Conservation (phyloP, 805 yeast species). For the Candida sakaeoensis region DNA sequence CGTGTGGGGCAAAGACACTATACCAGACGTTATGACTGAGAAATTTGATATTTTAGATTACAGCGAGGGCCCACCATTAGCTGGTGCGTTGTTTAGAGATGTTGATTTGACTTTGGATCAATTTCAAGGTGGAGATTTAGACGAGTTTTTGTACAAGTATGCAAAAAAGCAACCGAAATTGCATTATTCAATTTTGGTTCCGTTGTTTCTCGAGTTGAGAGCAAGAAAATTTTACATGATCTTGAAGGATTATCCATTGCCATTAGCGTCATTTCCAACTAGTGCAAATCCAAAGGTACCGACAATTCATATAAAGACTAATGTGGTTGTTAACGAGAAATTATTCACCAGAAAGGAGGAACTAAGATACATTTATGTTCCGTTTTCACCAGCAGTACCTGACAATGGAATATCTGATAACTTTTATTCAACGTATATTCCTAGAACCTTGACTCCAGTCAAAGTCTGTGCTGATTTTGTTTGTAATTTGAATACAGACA, state of each 20-base stretch:
- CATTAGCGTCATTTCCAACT: slow-evolving; percentile 49
- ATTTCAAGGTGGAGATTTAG: slow-evolving; percentile 30
- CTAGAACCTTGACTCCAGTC: slow-evolving; percentile 62
- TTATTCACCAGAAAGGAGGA: slow-evolving; percentile 41
- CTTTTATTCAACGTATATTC: slow-evolving; percentile 54
- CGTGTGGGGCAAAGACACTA: slow-evolving; percentile 34
- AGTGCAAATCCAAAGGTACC: slow-evolving; percentile 21
- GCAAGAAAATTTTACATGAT: slow-evolving; percentile 42
- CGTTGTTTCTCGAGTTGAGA: slow-evolving; percentile 43
- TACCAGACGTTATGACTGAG: slow-evolving; percentile 25
- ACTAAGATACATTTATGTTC: slow-evolving; percentile 49
- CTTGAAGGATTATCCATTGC: slow-evolving; percentile 55
- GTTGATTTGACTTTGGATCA: slow-evolving; percentile 27
- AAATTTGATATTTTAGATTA: slow-evolving; percentile 35
- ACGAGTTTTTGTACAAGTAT: slow-evolving; percentile 30
- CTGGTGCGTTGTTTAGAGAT: slow-evolving; percentile 27
- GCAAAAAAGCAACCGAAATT: slow-evolving; percentile 52
- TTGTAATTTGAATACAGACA: slow-evolving; percentile 41
- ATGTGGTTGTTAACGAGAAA: slow-evolving; percentile 57
- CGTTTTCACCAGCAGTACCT: slow-evolving; percentile 52
- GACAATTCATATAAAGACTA: slow-evolving; percentile 34
- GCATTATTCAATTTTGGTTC: slow-evolving; percentile 52
- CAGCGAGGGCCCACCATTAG: slow-evolving; percentile 29
- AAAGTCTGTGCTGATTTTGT: slow-evolving; percentile 51
- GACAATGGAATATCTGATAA: slow-evolving; percentile 35